phyloP scores from a whole-genome alignment of 1,284 basidiomycete genomes.

The Cryptococcus deneoformans region DNA sequence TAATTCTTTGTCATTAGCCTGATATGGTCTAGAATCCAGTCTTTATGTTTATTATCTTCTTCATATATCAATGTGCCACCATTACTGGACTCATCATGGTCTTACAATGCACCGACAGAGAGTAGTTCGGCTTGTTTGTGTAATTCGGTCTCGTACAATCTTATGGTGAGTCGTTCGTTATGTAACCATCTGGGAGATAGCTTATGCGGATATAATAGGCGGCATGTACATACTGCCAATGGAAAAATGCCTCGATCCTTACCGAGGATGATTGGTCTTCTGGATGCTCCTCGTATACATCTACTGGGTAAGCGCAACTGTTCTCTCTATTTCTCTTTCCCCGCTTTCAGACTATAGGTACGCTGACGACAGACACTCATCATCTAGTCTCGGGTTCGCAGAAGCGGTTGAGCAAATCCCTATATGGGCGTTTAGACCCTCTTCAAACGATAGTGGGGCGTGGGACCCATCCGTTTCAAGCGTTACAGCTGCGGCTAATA shows the following conservation, averaged over 20 bases:
- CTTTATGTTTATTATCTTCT: constrained; percentile 21
- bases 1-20: constrained; percentile 8
- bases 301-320: constrained; percentile 13
- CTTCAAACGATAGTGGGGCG: background rate
- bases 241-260: constrained; percentile 6
- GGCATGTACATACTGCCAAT: constrained; percentile 25
- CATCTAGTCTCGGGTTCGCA: constrained; percentile 9
- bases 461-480: constrained; percentile 2
- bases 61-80: constrained; percentile 30
- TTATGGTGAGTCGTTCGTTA: constrained; percentile 21
- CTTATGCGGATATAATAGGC: constrained; percentile 11
- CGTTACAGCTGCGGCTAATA: constrained; percentile 4
- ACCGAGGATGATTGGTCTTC: constrained; percentile 11
- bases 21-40: constrained; percentile 30
- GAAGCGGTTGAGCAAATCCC: constrained; percentile 5
- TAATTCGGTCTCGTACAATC: constrained; percentile 21
- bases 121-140: constrained; percentile 22
- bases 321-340: background rate
- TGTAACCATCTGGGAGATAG: background rate
- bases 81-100: constrained; percentile 18
- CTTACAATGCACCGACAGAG: constrained; percentile 18
- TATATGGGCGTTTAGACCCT: constrained; percentile 7
- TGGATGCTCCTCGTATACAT: constrained; percentile 11
- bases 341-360: background rate
- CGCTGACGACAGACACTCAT: background rate